phyloP scores from a whole-genome alignment of 2,329 filamentous ascomycete species.

The Neonectria sp. region DNA sequence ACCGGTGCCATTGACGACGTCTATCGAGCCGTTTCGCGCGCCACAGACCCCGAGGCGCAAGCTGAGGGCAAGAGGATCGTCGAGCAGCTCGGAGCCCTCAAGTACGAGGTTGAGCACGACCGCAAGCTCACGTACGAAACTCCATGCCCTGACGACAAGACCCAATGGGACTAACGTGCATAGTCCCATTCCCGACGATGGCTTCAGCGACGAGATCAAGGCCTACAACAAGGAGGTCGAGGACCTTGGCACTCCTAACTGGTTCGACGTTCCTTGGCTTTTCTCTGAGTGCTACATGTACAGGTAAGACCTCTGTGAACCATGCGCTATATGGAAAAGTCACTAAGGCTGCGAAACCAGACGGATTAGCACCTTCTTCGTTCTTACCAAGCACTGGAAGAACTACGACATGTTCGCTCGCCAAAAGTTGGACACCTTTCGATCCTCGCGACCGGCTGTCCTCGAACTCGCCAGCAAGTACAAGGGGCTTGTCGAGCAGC shows the following conservation, averaged over 20 bases:
- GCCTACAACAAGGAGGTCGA: slow-evolving; percentile 90
- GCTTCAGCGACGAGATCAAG: slow-evolving; percentile 82
- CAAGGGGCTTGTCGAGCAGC: slow-evolving; percentile 78
- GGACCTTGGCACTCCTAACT: slow-evolving; percentile 79
- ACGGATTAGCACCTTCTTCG: slow-evolving; percentile 86
- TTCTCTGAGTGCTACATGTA: slow-evolving; percentile 96
- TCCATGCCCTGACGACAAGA: not conserved
- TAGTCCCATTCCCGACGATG: slow-evolving; percentile 84
- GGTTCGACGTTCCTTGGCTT: slow-evolving; percentile 91
- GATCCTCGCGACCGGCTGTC: slow-evolving; percentile 89
- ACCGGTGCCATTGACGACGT: slow-evolving; percentile 95
- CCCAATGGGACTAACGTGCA: slow-evolving; percentile 18
- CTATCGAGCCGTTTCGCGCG: slow-evolving; percentile 78
- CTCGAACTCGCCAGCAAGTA: slow-evolving; percentile 87
- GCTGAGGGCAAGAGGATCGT: slow-evolving; percentile 91
- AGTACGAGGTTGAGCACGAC: slow-evolving; percentile 96
- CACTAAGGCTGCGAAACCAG: slow-evolving; percentile 52
- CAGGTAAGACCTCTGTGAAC: slow-evolving; percentile 63
- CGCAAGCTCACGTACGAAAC: slow-evolving; percentile 78
- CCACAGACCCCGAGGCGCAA: slow-evolving; percentile 73
- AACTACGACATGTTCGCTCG: slow-evolving; percentile 89
- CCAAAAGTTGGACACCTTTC: slow-evolving; percentile 94
- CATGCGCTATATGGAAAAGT: not conserved
- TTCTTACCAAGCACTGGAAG: slow-evolving; percentile 86
- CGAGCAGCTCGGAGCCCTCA: slow-evolving; percentile 83